Conservation (phyloP, 2,329 filamentous ascomycete genomes). For the Gnomoniopsis sp. region DNA sequence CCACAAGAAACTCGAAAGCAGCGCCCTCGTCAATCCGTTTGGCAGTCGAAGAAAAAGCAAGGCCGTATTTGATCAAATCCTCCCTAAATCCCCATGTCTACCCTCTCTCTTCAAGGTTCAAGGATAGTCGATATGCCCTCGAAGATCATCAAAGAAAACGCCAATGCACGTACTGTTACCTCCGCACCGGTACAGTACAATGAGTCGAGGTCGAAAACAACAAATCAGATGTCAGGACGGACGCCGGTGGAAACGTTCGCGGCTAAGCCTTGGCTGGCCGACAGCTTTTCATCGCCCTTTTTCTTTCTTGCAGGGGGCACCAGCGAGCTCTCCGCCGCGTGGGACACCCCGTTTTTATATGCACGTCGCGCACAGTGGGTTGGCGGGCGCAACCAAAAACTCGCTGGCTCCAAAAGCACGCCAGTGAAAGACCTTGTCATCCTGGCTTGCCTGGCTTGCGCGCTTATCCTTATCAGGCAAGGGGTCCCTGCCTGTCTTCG, state of each 20-base stretch:
- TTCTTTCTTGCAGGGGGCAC: neutral
- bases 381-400: neutral
- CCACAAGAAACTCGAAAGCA: no score
- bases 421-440: neutral
- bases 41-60: no score
- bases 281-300: no score
- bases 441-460: neutral
- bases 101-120: no score
- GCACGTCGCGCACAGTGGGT: constrained; percentile 10
- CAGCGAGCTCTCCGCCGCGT: constrained; percentile 4
- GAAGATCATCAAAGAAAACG: constrained; percentile 10
- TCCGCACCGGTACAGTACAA: neutral
- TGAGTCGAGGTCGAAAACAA: neutral
- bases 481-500: neutral
- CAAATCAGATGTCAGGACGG: neutral
- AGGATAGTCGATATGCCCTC: neutral
- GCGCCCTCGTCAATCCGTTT: no score
- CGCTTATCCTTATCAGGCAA: constrained; percentile 16
- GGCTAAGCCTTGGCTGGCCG: neutral
- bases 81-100: no score
- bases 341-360: constrained; percentile 18
- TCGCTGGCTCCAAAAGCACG: neutral
- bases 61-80: no score
- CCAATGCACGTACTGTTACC: neutral
- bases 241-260: neutral